Base-by-base conservation (phyloP, 306 rosid species). In the Albizia julibrissin region DNA sequence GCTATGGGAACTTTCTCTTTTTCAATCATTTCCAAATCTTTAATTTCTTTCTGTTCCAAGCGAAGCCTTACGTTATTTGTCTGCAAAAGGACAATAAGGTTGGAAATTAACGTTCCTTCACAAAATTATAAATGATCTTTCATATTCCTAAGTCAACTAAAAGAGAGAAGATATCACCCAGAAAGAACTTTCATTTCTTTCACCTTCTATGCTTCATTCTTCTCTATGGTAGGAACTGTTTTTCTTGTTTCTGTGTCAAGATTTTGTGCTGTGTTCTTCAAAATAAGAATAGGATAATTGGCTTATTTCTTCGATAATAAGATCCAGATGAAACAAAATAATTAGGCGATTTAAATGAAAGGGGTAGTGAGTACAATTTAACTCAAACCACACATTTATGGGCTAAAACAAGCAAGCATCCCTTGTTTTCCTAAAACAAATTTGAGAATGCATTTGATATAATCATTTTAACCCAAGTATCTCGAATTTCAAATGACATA, bases 1-100 rank as follows among this genome's bases (percentile, higher is more conserved):
- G n/a, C n/a, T n/a, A n/a, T n/a, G n/a, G n/a, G n/a, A n/a, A n/a
- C n/a, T n/a, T n/a, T n/a, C n/a, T n/a, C n/a, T n/a, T n/a, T n/a
- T n/a, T n/a, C n/a, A n/a, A n/a, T n/a, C n/a, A n/a, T n/a, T n/a
- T n/a, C n/a, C n/a, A n/a, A n/a, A n/a, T n/a, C n/a, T n/a, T n/a
- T n/a, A n/a, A n/a, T n/a, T n/a, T n/a, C n/a, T n/a, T 43, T 43
- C 50, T 2, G 13, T 46, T 72, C 82, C 3, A 49, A 42, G 47
- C 47, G 72, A 46, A 76, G 74, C 52, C 27, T 58, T 71, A 22
- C 79, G 16, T 40, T 78, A 46, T 46, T 81, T 68, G 84, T 75
- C 86, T 85, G 70, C 80, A 75, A 44, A 69, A 81, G 47, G 47
- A 39, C 13, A 77, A 16, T 27, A 67, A 80, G 21, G 24, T 72